These are phyloP conservation scores for Fusarium anguioides DNA, from an alignment of 2,329 filamentous ascomycete species.

Conservation along the genomic window DNA sequence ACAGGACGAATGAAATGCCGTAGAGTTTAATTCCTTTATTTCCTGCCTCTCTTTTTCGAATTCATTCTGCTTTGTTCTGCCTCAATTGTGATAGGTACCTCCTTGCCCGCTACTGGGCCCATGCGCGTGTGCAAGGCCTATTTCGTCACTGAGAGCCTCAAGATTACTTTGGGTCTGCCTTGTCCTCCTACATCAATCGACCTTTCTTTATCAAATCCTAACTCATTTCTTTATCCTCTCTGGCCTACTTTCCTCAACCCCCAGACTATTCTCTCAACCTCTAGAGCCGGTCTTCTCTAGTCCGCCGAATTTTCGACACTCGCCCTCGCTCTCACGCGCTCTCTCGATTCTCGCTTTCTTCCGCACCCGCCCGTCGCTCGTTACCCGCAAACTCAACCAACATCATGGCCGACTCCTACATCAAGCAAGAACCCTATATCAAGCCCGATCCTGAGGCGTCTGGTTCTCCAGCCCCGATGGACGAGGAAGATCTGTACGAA, in stretches of 20 bases:
- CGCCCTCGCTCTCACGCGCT: not conserved
- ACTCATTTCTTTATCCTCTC: not conserved
- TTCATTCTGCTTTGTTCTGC: no score
- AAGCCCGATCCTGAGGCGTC: constrained; percentile 62
- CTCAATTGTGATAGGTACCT: no score
- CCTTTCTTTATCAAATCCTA: not conserved
- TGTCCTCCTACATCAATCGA: constrained; percentile 11
- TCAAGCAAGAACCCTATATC: constrained; percentile 59
- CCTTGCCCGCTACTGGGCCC: no score
- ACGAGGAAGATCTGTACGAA: constrained; percentile 76
- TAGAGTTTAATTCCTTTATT: not conserved
- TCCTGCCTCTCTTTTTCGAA: not conserved
- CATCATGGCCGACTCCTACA: constrained; percentile 53
- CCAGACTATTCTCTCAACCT: not conserved
- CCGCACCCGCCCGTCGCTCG: constrained; percentile 9
- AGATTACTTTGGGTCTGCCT: constrained; percentile 9
- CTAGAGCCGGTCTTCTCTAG: not conserved
- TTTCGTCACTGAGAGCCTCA: constrained; percentile 41
- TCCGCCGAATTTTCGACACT: not conserved
- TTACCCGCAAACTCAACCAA: constrained; percentile 11
- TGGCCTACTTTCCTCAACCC: no score
- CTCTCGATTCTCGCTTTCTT: not conserved
- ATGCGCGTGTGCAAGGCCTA: not conserved
- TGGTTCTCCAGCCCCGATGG: constrained; percentile 56
- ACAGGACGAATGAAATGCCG: not conserved